phyloP scores from a whole-genome alignment of 306 rosid species.

The Vachellia collinsii region DNA sequence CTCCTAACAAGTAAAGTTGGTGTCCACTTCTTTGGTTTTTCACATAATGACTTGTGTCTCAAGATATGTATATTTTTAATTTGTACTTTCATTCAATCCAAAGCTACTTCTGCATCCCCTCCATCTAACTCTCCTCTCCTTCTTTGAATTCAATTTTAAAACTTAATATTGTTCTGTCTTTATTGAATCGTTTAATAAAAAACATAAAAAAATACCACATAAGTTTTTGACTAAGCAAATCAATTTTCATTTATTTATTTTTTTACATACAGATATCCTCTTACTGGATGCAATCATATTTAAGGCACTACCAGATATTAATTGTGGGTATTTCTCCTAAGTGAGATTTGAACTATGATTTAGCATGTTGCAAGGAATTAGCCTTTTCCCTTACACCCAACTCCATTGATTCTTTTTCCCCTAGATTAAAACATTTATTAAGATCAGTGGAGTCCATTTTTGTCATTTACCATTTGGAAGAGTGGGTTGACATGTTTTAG shows the following conservation, averaged over 20 bases:
- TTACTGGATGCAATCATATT: no score
- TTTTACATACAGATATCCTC: no score
- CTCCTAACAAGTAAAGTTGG: conserved; percentile 2
- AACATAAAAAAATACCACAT: not conserved
- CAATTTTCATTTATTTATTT: no score
- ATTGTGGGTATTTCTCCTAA: no score
- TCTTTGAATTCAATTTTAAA: not conserved
- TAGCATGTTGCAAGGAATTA: no score
- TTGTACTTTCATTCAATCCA: not conserved
- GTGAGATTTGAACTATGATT: no score
- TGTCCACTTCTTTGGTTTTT: not conserved
- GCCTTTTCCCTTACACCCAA: no score
- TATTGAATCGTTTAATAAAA: not conserved
- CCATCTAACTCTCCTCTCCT: not conserved
- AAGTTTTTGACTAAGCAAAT: not conserved
- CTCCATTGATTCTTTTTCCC: no score
- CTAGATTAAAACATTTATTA: no score
- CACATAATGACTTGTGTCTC: not conserved
- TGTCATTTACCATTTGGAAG: not conserved
- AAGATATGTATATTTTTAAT: not conserved
- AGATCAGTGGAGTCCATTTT: not conserved
- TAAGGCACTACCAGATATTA: no score
- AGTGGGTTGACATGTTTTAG: not conserved
- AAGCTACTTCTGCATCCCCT: not conserved
- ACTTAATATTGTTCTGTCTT: not conserved